Conservation (phyloP, 495 filamentous ascomycete genomes). For the Lophiotrema nucula region DNA sequence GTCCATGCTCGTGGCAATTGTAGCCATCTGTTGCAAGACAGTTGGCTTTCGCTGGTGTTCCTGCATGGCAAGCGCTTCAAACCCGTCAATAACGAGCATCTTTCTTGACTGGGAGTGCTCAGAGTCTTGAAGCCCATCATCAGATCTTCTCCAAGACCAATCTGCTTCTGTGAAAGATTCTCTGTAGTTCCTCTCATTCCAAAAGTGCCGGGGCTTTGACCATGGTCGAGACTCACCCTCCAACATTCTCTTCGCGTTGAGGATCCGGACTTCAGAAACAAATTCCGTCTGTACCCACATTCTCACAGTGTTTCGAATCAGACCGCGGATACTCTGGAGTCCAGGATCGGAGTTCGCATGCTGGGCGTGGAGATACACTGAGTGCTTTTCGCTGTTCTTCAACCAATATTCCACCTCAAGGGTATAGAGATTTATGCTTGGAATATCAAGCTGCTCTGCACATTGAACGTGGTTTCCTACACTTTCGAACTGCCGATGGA, state of each 20-base stretch:
- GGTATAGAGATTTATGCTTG: not conserved
- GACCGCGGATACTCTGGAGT: not conserved
- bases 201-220: not conserved
- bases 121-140: not conserved
- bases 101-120: not conserved
- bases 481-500: not conserved
- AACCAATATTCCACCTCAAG: conserved; percentile 1
- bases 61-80: not conserved
- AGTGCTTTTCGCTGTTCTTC: not conserved
- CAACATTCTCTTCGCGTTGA: not conserved
- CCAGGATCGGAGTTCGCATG: not conserved
- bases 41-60: not conserved
- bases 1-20: not conserved
- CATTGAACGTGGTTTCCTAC: not conserved
- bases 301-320: not conserved
- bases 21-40: not conserved
- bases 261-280: not conserved
- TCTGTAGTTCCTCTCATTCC: not conserved
- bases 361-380: not conserved
- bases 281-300: not conserved
- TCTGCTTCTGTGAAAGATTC: not conserved
- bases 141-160: not conserved
- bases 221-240: not conserved
- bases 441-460: not conserved
- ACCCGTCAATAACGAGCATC: not conserved